Evolutionary conservation across 1,284 basidiomycete genomes (phyloP).

Genomic region (Cutaneotrichosporon cutaneum): DNA sequence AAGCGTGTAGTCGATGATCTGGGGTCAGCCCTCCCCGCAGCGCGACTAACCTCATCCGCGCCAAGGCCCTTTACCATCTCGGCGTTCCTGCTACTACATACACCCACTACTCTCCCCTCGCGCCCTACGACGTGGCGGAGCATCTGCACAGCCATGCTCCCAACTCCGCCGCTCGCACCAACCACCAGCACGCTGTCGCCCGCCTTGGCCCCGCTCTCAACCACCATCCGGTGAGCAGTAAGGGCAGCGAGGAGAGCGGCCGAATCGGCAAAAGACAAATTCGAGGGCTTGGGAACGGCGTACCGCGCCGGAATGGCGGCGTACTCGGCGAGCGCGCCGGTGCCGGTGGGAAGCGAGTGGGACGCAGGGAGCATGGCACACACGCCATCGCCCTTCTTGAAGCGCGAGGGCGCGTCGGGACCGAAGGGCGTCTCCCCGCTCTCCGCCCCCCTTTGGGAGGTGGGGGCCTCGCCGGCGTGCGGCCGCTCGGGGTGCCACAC

Average conservation of each 20-base stretch:
- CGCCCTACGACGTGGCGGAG: conserved; percentile 55
- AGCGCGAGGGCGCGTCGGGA: neutral
- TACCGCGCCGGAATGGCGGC: conserved; percentile 14
- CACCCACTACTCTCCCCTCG: conserved; percentile 60
- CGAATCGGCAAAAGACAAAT: neutral
- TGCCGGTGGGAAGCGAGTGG: conserved; percentile 7
- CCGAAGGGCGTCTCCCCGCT: neutral
- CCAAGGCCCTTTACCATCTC: conserved; percentile 55
- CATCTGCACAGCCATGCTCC: conserved; percentile 64
- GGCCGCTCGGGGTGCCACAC: conserved; percentile 8
- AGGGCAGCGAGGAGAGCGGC: conserved; percentile 10
- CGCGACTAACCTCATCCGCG: conserved; percentile 49
- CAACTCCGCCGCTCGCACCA: conserved; percentile 56
- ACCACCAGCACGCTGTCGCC: conserved; percentile 19
- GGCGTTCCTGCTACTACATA: conserved; percentile 60
- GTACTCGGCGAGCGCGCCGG: conserved; percentile 16
- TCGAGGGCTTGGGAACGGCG: conserved; percentile 7
- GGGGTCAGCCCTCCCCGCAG: neutral
- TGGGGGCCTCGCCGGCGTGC: neutral
- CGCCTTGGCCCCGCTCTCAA: conserved; percentile 2
- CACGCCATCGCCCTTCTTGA: conserved; percentile 17
- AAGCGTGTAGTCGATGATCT: conserved; percentile 61
- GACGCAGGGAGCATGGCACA: conserved; percentile 15
- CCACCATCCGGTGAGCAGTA: conserved; percentile 16
- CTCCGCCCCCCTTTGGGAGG: too few species aligned